Evolutionary conservation across 345 rosid genomes (phyloP), one percentile per base, ranked within the genome.

Genomic region (Bretschneidera sinensis): DNA sequence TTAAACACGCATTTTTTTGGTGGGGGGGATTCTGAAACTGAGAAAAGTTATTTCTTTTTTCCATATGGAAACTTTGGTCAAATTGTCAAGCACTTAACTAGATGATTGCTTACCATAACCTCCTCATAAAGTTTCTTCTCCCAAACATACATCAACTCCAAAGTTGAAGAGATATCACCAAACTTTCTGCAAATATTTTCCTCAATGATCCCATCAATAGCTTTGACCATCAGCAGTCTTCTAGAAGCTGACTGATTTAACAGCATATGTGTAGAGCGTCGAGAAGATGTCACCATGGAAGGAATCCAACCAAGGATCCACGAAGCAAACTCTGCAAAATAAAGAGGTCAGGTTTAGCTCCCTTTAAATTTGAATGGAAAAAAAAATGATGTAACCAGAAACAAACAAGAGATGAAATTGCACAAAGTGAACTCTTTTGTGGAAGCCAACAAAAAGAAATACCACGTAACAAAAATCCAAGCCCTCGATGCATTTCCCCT

Each of bases 101-200:
- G 45, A 39, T 39, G 15, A 28, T 1, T 39, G 52, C 52, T 48
- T 20, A 48, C 52, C 52, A 31, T 57, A 57, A 71, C 76, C 62
- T 66, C 68, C 13, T 21, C 49, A 31, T 21, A 25, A 43, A 71
- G 71, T 50, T 65, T 71, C 50, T 31, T 50, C 24, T 71, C 71
- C 75, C 71, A 71, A 35, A 19, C 58, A 24, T 61, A 66, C 31
- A 71, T 62, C 63, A 35, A 55, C 55, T 71, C 75, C 45, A 71
- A 52, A 39, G 67, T 65, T 48, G 61, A 18, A 20, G 68, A 66
- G 43, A 66, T 54, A 28, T 66, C 61, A 57, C 17, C 56, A 35
- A 21, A 53, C 17, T 53, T 53, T 25, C 7, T 17, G 24, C 13
- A 17, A 0, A 24, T 24, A 54, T 47, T 25, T 3, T 71, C 68